Evolutionary conservation across 2,329 filamentous ascomycete species (phyloP), one percentile per base, ranked within the genome.

Genomic region (Thelonectria olida): DNA sequence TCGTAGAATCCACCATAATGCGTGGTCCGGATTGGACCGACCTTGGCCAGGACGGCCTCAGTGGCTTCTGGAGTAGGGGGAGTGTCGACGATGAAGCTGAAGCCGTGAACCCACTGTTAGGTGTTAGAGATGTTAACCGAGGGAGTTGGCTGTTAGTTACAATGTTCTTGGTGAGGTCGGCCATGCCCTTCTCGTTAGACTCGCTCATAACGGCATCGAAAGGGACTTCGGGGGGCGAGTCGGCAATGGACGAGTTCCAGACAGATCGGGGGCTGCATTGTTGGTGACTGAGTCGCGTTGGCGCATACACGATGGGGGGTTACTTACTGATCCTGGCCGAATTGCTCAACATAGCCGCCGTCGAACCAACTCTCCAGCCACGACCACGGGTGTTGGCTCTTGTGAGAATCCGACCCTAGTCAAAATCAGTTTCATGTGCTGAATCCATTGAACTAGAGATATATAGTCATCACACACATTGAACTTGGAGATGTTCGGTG

Each of bases 1-100:
- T 97, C 95, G 71, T 86, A 87, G 73, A 85, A 85, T 61, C 79
- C 87, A 80, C 92, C 95, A 76, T 98, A 99, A 75, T 98, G 96
- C 0, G 96, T 99, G 63, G 90, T 84, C 17, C 94, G 88, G 70
- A 98, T 94, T 65, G 95, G 95, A 0, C 93, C 88, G 65, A 99
- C 96, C 55, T 88, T 87, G 72, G 92, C 85, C 2, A 98, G 82
- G 1, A 97, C 82, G n/a, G 80, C 75, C 76, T 95, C 78, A 0
- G 94, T 97, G 6, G 89, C 85, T 65, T 89, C 83, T 0, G 92
- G 91, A 1, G 88, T 80, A 12, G 73, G 75, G 0, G 93, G 92
- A 13, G 90, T 90, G 42, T 83, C 81, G 48, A 88, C 84, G 15
- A 97, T 87, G 72, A 95, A 95, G 68, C 85, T 92, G 73, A 97